Conservation (phyloP, 129 eudicot species). For the Sambucus nigra region DNA sequence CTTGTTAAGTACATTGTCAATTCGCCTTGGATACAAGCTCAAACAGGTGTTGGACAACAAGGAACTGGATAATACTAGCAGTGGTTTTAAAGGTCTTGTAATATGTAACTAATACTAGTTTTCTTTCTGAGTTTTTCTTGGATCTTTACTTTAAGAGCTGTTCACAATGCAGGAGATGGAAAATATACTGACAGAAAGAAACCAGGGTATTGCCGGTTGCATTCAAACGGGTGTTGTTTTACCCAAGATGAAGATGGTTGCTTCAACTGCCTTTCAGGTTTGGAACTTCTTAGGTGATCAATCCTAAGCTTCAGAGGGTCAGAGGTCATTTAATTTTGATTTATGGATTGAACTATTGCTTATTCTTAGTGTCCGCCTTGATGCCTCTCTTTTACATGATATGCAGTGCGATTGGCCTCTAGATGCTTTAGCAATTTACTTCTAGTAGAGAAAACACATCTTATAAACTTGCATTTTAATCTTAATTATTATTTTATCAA, state of each 20-base stretch:
- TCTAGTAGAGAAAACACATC: too few relatives aligned
- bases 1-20: conserved; percentile 73
- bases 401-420: too few relatives aligned
- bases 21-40: conserved; percentile 85
- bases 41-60: conserved; percentile 61
- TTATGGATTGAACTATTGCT: too few relatives aligned
- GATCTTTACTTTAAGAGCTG: conserved; percentile 10
- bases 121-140: neutral
- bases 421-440: too few relatives aligned
- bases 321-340: too few relatives aligned
- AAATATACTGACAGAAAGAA: conserved; percentile 39
- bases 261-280: conserved; percentile 59
- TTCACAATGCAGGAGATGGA: conserved; percentile 35
- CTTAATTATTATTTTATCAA: too few relatives aligned
- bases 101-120: too few relatives aligned
- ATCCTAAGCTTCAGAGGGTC: conserved; percentile 6
- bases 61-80: conserved; percentile 34
- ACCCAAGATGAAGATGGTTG: conserved; percentile 48
- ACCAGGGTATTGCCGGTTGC: conserved; percentile 39
- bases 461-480: too few relatives aligned
- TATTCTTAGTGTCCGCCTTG: too few relatives aligned
- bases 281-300: neutral
- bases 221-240: conserved; percentile 51
- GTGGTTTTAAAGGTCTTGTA: too few relatives aligned
- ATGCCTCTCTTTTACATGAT: too few relatives aligned